Evolutionary conservation across 495 filamentous ascomycete species (phyloP), one percentile per base, ranked within the genome.

Genomic region (Glarea lozoyensis): DNA sequence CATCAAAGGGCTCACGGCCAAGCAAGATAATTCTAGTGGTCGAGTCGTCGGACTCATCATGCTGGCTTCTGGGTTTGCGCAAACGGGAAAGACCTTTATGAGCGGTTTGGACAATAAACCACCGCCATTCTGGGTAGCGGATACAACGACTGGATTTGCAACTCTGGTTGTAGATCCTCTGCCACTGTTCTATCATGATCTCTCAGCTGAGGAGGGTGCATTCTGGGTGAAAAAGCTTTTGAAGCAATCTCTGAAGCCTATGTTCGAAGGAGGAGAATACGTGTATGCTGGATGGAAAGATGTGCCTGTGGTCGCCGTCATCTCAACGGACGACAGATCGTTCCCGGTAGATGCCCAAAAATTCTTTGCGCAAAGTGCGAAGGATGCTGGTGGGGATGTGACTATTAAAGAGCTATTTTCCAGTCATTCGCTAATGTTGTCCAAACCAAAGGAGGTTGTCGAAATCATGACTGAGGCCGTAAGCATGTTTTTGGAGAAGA

Each of bases 141-240:
- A 63, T 36, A 24, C 42, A 20, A 34, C 40, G 17, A 52, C 37
- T 2, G 60, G 59, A 1, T 57, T 55, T 25, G 60, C 55, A 9
- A 50, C 46, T 2, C 21, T 63, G 10, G n/a, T 45, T 17, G 46
- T 37, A 2, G 43, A 49, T 6, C 40, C 57, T 12, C 27, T 51
- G 16, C 52, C 57, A 22, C 5, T 59, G 4, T 65, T 63, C 48
- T 63, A 59, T 31, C 57, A 63, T 33, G 60, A 65, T 44, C 42
- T 65, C 18, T 49, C 54, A 3, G 45, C 40, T 2, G 55, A 49
- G 29, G 62, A 65, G 45, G 55, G 55, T 1, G 42, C 55, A 12
- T 47, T 45, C 34, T 65, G 60, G 60, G 55, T 55, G 17, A 10
- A 37, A 0, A 46, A 52, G 42, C 46, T 65, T 16, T 24, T 22